Conservation (phyloP, 2,329 filamentous ascomycete species). For the Sclerotinia nivalis region DNA sequence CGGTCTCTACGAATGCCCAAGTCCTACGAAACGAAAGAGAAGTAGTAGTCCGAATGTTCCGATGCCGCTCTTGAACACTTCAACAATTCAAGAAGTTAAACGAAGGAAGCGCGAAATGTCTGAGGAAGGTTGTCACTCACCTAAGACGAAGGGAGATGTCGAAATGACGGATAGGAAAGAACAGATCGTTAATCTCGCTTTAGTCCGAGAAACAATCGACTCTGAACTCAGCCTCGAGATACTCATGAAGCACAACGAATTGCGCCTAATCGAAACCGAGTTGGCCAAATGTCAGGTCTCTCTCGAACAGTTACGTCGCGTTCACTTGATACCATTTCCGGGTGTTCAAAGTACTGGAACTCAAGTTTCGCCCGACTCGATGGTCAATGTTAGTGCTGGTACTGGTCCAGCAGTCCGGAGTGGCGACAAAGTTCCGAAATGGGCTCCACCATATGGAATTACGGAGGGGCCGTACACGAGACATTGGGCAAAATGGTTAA, state of each 20-base stretch:
- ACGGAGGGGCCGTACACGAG: conserved; percentile 89
- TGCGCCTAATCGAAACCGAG: conserved; percentile 93
- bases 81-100: conserved; percentile 37
- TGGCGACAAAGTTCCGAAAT: conserved; percentile 67
- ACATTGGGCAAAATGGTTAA: conserved; percentile 94
- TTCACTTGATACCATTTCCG: conserved; percentile 88
- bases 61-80: conserved; percentile 24
- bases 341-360: conserved; percentile 58
- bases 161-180: conserved; percentile 27
- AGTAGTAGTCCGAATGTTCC: conserved; percentile 26
- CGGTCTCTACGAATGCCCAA: conserved; percentile 31
- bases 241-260: conserved; percentile 88
- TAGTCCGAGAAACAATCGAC: conserved; percentile 57
- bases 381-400: conserved; percentile 71
- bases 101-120: conserved; percentile 39
- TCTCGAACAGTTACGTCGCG: conserved; percentile 89
- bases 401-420: conserved; percentile 68
- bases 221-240: conserved; percentile 91
- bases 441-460: conserved; percentile 87
- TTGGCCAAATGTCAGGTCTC: conserved; percentile 93
- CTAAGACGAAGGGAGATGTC: conserved; percentile 25
- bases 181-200: conserved; percentile 34
- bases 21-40: conserved; percentile 37
- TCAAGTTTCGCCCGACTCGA: conserved; percentile 54
- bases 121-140: conserved; percentile 23